These are phyloP conservation scores for Bromus sterilis DNA, from an alignment of 176 grass and related monocot genomes.

Conservation along the genomic window DNA sequence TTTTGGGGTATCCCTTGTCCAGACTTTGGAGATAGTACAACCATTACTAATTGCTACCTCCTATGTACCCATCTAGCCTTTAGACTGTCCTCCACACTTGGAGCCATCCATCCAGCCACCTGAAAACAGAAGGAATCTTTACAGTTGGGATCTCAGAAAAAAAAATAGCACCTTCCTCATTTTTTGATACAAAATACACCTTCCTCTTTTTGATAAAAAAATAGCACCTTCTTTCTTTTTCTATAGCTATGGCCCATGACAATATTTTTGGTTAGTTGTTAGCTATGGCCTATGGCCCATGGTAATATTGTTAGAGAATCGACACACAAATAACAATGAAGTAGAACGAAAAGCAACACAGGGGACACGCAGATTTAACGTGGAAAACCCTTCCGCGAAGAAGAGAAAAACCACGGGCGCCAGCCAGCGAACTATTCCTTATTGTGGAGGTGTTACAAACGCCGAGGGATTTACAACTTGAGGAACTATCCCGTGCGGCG, in stretches of 20 bases:
- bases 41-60: constrained; percentile 8
- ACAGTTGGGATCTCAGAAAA: constrained; percentile 9
- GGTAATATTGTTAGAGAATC: too few species aligned
- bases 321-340: too few species aligned
- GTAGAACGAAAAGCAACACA: too few species aligned
- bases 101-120: constrained; percentile 29
- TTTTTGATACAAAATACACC: too few species aligned
- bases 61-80: not conserved
- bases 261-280: not conserved
- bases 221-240: not conserved
- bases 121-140: constrained; percentile 42
- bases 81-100: constrained; percentile 12
- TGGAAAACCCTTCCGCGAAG: too few species aligned
- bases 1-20: constrained; percentile 36
- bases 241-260: not conserved
- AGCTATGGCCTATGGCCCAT: not conserved
- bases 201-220: too few species aligned
- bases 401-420: too few species aligned
- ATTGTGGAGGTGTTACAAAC: too few species aligned
- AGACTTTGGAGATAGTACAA: not conserved
- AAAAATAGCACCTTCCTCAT: not conserved
- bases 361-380: too few species aligned
- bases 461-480: too few species aligned
- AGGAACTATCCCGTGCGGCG: too few species aligned
- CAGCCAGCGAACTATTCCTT: too few species aligned